Conservation (phyloP, 345 rosid species). For the Citrus reticulata region DNA sequence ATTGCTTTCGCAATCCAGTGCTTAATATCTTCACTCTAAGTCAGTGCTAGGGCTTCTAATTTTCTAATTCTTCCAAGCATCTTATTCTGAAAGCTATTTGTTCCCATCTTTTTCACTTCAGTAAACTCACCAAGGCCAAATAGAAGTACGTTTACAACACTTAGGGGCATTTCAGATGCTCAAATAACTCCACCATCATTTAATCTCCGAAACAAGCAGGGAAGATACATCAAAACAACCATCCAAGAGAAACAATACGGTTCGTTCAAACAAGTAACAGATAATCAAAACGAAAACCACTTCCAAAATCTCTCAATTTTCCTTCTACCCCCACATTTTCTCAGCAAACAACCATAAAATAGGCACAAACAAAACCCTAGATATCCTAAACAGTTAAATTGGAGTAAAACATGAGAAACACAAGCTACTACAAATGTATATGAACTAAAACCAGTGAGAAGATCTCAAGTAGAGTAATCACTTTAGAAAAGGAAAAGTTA, state of each 20-base stretch:
- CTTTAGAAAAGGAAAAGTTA: neutral
- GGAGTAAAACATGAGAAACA: neutral
- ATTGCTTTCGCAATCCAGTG: neutral
- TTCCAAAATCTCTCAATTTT: neutral
- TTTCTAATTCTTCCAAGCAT: neutral
- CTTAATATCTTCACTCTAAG: no score
- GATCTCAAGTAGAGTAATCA: neutral
- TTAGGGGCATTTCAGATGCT: neutral
- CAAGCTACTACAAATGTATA: no score
- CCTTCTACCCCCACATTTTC: neutral
- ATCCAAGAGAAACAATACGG: neutral
- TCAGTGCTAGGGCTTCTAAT: no score
- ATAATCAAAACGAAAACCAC: neutral
- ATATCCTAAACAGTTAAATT: neutral
- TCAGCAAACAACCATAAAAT: constrained; percentile 1
- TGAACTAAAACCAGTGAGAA: neutral
- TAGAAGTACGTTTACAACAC: neutral
- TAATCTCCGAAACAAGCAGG: neutral
- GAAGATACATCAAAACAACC: neutral
- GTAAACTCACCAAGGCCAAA: neutral
- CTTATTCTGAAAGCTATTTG: neutral
- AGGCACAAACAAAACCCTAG: neutral
- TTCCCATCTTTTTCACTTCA: neutral
- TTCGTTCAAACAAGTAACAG: neutral
- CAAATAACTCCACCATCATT: neutral